A percentile compares a stretch with the other conserved stretches of the same genome.
These are phyloP conservation scores for Xylariaceae sp. DNA, from an alignment of 2,329 filamentous ascomycete species.

Conservation along the genomic window DNA sequence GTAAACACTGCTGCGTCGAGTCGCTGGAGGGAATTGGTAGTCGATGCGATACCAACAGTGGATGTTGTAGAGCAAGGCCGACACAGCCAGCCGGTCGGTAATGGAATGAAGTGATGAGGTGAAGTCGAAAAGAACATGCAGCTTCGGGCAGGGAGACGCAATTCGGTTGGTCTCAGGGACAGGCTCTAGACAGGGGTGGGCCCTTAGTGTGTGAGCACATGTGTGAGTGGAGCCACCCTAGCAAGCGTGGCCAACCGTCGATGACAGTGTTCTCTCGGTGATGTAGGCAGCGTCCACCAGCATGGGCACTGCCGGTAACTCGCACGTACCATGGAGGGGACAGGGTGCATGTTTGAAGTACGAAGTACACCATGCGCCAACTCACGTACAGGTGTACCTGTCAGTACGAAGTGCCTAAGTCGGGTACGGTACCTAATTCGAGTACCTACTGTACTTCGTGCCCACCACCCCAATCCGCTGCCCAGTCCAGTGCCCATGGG, in stretches of 20 bases:
- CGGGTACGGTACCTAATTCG: no score
- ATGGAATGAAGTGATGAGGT: constrained; percentile 30
- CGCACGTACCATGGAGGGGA: background rate
- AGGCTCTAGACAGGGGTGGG: constrained; percentile 17
- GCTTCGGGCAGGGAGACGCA: constrained; percentile 29
- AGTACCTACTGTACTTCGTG: no score
- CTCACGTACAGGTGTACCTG: background rate
- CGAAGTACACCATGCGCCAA: background rate
- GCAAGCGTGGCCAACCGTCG: constrained; percentile 5
- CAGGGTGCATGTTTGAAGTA: background rate
- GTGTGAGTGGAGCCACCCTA: constrained; percentile 22
- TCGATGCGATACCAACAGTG: background rate
- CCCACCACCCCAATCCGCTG: no score
- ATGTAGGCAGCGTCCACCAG: no score
- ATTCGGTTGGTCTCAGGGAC: constrained; percentile 31
- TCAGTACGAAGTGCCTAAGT: no score
- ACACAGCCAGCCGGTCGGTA: constrained; percentile 5
- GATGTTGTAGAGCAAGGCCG: constrained; percentile 6
- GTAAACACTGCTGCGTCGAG: background rate
- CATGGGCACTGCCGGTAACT: background rate
- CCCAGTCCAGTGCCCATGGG: no score
- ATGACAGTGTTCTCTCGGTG: constrained; percentile 5
- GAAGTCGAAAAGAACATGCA: constrained; percentile 35
- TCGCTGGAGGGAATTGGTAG: background rate
- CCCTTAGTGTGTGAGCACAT: constrained; percentile 11